Base-by-base conservation (phyloP, 345 rosid species). In the Trapa incisa region DNA sequence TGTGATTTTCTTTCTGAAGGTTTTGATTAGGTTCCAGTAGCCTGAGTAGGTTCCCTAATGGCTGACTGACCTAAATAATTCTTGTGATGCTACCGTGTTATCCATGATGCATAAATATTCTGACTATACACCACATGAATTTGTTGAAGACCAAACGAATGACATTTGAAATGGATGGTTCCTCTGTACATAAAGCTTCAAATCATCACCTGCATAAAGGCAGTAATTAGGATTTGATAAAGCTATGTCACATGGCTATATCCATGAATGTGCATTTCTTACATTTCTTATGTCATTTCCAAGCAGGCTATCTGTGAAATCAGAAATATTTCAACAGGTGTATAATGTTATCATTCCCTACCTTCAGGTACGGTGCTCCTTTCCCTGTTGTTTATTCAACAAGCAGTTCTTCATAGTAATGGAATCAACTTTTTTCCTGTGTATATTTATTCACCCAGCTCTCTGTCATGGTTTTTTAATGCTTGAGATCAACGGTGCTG, bases 261-360 rank as follows among this genome's bases (percentile, higher is more conserved):
- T 9, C 32, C 4, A 5, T 32, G 16, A 58, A 15, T 13, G 11
- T 58, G 6, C 35, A 1, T 58, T 29, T 58, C 38, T 58, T 8
- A 58, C 14, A 12, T 2, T 58, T 32, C 37, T 58, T 58, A 5
- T 38, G 5, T 58, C 63, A 35, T 58, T 35, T 32, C 29, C 37
- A 57, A 29, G 39, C 89, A 86, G 96, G 82, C 71, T 91, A 70
- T 77, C 77, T 45, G 66, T 53, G 64, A 86, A 77, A 80, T 86
- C 85, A 60, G 72, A 80, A 15, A 17, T 80, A 68, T 76, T 86
- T 67, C 73, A 68, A 45, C 74, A 85, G 77, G 85, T 81, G 61
- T 78, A 75, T 70, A 61, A 85, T 74, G 74, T n/a, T 17, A 73
- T 86, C 70, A 68, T 76, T 42, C 88, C 91, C 45, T 77, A 75